phyloP scores from a whole-genome alignment of 1,284 basidiomycete genomes.

The Pholiota adiposa region DNA sequence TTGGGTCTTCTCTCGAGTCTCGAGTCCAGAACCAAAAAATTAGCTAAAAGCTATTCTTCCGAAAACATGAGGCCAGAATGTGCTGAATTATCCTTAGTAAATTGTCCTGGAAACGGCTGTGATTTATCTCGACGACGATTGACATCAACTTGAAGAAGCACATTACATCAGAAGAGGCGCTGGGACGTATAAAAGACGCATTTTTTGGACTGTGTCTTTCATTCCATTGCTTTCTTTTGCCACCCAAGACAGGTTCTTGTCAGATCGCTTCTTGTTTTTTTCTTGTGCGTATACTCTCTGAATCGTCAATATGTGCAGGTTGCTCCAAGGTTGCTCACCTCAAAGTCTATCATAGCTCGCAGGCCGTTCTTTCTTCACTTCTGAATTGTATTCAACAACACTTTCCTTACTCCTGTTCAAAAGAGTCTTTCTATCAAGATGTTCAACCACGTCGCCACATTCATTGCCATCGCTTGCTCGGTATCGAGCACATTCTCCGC shows the following conservation, averaged over 20 bases:
- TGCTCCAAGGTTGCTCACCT: slow-evolving; percentile 3
- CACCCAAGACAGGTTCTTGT: slow-evolving; percentile 64
- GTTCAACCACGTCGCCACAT: slow-evolving; percentile 45
- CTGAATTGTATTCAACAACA: slow-evolving; percentile 20
- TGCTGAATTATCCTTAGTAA: background rate
- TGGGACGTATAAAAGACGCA: slow-evolving; percentile 14
- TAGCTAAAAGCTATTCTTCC: background rate
- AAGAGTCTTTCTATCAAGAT: slow-evolving; percentile 35
- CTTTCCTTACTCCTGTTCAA: slow-evolving; percentile 13
- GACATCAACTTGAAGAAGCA: slow-evolving; percentile 1
- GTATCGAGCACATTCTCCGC: slow-evolving; percentile 35
- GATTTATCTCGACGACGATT: slow-evolving; percentile 4
- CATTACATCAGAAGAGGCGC: slow-evolving; percentile 2
- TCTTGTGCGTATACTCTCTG: slow-evolving; percentile 14
- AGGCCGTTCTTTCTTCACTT: slow-evolving; percentile 26
- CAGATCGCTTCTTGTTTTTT: slow-evolving; percentile 26
- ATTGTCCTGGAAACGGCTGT: slow-evolving; percentile 19
- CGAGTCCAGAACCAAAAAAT: background rate
- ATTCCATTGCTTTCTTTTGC: slow-evolving; percentile 40
- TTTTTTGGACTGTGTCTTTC: slow-evolving; percentile 23
- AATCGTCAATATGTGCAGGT: background rate
- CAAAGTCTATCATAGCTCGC: slow-evolving; percentile 25
- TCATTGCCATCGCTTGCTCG: slow-evolving; percentile 42
- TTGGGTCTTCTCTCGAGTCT: no score
- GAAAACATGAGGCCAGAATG: background rate